Conservation (phyloP, 2,329 filamentous ascomycete genomes). For the Diaporthe destruens region DNA sequence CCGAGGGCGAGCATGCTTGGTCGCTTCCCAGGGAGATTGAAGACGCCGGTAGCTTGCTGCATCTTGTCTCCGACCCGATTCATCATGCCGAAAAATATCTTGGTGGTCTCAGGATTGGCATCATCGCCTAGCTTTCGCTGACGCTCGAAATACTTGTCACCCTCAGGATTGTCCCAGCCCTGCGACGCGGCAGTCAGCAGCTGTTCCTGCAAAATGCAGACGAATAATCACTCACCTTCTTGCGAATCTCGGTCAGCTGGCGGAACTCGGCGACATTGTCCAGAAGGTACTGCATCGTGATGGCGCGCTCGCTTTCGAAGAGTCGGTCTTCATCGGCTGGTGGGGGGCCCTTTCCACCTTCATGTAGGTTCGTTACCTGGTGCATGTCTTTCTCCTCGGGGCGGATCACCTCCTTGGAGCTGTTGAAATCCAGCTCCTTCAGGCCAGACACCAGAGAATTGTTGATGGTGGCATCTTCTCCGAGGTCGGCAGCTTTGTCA, state of each 20-base stretch:
- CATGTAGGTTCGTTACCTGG: background rate
- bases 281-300: slow-evolving; percentile 32
- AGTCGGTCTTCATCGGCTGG: slow-evolving; percentile 28
- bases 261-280: slow-evolving; percentile 31
- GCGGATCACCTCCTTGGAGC: background rate
- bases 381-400: background rate
- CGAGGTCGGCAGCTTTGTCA: background rate
- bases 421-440: background rate
- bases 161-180: slow-evolving; percentile 59
- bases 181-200: slow-evolving; percentile 43
- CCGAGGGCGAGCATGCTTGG: slow-evolving; percentile 64
- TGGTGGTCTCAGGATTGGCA: slow-evolving; percentile 41
- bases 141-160: slow-evolving; percentile 57
- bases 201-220: background rate
- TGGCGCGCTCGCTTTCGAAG: slow-evolving; percentile 17
- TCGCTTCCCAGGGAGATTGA: slow-evolving; percentile 45
- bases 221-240: background rate
- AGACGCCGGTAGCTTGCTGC: slow-evolving; percentile 50
- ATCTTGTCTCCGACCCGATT: slow-evolving; percentile 57
- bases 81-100: slow-evolving; percentile 56
- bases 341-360: background rate
- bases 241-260: slow-evolving; percentile 25
- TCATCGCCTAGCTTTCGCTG: slow-evolving; percentile 56
- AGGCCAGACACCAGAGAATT: background rate
- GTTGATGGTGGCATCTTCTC: background rate